These are phyloP conservation scores for Blastobotrys persicus DNA, from an alignment of 1,139 yeast genomes.

Conservation along the genomic window DNA sequence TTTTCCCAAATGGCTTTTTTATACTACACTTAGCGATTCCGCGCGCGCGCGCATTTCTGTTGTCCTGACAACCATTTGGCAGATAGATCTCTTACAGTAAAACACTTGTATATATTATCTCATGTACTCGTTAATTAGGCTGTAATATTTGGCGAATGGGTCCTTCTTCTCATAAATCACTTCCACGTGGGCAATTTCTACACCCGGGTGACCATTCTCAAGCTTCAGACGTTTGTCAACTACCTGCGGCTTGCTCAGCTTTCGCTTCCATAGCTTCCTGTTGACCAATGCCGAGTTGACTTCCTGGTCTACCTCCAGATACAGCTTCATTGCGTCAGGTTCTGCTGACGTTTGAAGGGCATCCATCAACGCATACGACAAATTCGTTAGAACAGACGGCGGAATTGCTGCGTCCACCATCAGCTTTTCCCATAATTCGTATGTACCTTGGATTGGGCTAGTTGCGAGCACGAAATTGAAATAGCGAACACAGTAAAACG, in stretches of 20 bases:
- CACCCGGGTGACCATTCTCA: conserved; percentile 38
- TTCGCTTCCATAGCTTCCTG: conserved; percentile 24
- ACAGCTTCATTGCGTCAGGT: conserved; percentile 27
- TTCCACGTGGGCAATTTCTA: conserved; percentile 14
- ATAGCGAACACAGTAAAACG: conserved; percentile 29
- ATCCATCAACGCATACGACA: conserved; percentile 33
- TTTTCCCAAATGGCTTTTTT: not conserved
- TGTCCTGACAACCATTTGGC: too few species aligned
- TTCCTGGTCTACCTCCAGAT: conserved; percentile 37
- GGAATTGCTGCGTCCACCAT: conserved; percentile 29
- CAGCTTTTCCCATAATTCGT: conserved; percentile 22
- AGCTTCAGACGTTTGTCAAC: conserved; percentile 24
- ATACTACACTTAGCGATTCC: not conserved
- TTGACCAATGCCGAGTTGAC: conserved; percentile 36
- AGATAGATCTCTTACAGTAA: too few species aligned
- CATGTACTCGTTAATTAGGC: not conserved
- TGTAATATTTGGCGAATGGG: not conserved
- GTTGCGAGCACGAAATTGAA: conserved; percentile 34
- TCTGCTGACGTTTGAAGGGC: conserved; percentile 30
- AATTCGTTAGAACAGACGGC: conserved; percentile 31
- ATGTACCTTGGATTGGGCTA: conserved; percentile 11
- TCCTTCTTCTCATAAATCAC: conserved; percentile 4
- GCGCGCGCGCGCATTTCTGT: not conserved
- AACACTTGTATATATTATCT: conserved; percentile 2
- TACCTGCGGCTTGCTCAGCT: conserved; percentile 22